Base-by-base conservation (phyloP, 306 rosid species). In the Rosa multiflora region DNA sequence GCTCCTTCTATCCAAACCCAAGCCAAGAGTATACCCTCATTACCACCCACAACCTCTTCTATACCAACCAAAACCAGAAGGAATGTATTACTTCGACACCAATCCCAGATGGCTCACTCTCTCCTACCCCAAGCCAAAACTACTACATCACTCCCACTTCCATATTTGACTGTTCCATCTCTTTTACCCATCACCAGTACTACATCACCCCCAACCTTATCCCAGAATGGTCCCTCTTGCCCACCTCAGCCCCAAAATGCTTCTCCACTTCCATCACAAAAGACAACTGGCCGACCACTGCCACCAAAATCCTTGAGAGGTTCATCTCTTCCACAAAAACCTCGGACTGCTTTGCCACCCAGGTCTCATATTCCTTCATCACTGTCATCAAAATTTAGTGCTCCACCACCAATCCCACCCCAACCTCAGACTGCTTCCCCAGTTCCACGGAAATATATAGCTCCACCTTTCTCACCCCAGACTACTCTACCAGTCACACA, bases 1-100 rank as follows among this genome's bases (percentile, higher is more conserved):
- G 20, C 46, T 62, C 32, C 42, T 13, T 21, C 32, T 29, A 29
- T 64, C 51, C 73, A 46, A 66, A 10, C 67, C 80, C 80, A 66
- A 49, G 40, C 14, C 18, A 47, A 10, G 21, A 66, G 18, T 35
- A 7, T 10, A 17, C 40, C 26, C 23, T 35, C n/a, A 6, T 40
- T 39, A 10, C 26, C 26, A 23, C 56, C 75, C 67, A 40, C 26
- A 15, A 5, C 44, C 15, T 14, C 21, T 2, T 7, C 35, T 42
- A 52, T 32, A 10, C 39, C 37, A 15, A 29, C 39, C 14, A 10
- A 14, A 42, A 6, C 17, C 42, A 74, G 53, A 52, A 37, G 48
- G 18, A 74, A 63, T 21, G 10, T 14, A 2, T n/a, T 15, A 21
- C 32, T 52, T 39, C 17, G 39, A 56, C 49, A 18, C 4, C 26